Evolutionary conservation across 345 rosid genomes (phyloP).

Genomic region (Erucastrum elatum): DNA sequence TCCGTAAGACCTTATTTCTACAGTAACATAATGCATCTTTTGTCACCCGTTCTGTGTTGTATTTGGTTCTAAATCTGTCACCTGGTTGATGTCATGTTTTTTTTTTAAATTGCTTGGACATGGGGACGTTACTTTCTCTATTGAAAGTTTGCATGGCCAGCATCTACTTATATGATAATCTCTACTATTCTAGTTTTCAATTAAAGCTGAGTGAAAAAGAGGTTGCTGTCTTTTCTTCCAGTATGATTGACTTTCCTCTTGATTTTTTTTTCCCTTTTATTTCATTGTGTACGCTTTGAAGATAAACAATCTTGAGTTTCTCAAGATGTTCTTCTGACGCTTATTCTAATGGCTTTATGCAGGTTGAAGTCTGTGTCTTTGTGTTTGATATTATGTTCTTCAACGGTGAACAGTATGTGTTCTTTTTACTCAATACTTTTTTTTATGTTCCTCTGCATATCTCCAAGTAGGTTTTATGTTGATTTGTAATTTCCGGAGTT

Average conservation of each 20-base stretch:
- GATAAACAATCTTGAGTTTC: neutral
- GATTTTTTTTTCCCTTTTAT: neutral
- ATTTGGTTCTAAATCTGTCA: neutral
- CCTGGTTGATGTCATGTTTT: neutral
- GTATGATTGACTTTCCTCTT: neutral
- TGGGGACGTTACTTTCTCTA: neutral
- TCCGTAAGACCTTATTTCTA: neutral
- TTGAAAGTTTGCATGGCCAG: neutral
- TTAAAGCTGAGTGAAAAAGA: neutral
- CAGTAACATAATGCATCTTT: neutral
- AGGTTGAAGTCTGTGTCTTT: constrained; percentile 79
- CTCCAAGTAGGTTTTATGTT: neutral
- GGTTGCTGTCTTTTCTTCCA: neutral
- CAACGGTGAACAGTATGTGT: constrained; percentile 73
- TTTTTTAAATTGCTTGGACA: neutral
- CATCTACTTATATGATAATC: neutral
- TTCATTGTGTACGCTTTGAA: neutral
- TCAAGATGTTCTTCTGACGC: neutral
- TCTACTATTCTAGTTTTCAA: neutral
- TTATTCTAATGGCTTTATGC: constrained; percentile 41
- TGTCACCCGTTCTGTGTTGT: neutral
- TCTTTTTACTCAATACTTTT: constrained; percentile 27
- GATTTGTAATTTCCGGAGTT: neutral
- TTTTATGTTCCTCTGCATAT: neutral
- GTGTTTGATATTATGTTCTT: constrained; percentile 87